phyloP scores from a whole-genome alignment of 2,329 filamentous ascomycete genomes.

The Aspergillus latus region DNA sequence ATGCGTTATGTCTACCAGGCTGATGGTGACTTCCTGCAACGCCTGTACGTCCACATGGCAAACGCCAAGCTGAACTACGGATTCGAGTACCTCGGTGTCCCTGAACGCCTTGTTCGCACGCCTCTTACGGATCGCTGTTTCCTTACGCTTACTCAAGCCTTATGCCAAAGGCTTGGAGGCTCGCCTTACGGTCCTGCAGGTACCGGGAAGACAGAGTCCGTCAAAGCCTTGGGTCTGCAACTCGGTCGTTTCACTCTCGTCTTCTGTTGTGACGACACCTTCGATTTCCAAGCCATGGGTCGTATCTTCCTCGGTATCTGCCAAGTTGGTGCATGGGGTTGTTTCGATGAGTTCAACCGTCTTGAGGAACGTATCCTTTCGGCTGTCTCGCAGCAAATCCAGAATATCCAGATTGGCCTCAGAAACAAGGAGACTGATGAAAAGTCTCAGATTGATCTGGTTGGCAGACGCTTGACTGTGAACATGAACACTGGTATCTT shows the following conservation, averaged over 20 bases:
- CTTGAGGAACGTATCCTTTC: slow-evolving; percentile 96
- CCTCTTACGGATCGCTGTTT: slow-evolving; percentile 98
- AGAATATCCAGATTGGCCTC: slow-evolving; percentile 96
- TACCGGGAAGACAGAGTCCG: slow-evolving; percentile 98
- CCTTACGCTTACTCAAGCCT: slow-evolving; percentile 91
- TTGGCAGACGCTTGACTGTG: slow-evolving; percentile 85
- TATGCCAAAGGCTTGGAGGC: slow-evolving; percentile 91
- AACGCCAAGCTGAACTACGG: slow-evolving; percentile 94
- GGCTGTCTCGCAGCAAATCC: slow-evolving; percentile 97
- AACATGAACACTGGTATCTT: slow-evolving; percentile 96
- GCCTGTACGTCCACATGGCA: slow-evolving; percentile 91
- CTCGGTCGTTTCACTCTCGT: slow-evolving; percentile 96
- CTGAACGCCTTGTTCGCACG: slow-evolving; percentile 92
- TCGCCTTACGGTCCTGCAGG: slow-evolving; percentile 96
- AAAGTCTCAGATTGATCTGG: slow-evolving; percentile 87
- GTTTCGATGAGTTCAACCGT: slow-evolving; percentile 99
- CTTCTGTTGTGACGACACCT: slow-evolving; percentile 99
- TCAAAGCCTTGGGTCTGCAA: slow-evolving; percentile 95
- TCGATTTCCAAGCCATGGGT: slow-evolving; percentile 99
- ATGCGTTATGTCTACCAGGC: slow-evolving; percentile 93
- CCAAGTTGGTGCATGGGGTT: slow-evolving; percentile 98
- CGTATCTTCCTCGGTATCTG: slow-evolving; percentile 99
- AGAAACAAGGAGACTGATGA: slow-evolving; percentile 80
- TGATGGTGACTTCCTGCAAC: slow-evolving; percentile 76
- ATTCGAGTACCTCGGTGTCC: slow-evolving; percentile 96